phyloP scores from a whole-genome alignment of 305 asterid genomes.

The Fraxinus nigra region DNA sequence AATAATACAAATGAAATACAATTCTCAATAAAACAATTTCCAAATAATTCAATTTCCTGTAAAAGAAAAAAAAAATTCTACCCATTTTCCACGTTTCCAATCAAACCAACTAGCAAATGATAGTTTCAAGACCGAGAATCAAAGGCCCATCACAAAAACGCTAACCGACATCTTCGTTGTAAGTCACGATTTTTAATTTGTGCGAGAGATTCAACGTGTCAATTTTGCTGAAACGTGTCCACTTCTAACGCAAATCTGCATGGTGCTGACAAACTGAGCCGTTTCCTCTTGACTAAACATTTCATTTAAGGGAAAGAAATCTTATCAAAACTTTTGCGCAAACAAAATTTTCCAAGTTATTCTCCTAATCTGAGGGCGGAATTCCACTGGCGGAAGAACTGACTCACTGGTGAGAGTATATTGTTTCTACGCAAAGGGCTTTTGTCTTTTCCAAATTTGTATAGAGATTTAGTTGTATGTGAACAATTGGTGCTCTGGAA shows the following conservation, averaged over 20 bases:
- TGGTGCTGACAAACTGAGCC: neutral
- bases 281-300: neutral
- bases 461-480: neutral
- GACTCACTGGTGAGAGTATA: neutral
- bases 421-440: neutral
- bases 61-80: no score
- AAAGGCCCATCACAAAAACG: neutral
- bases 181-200: neutral
- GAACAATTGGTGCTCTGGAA: neutral
- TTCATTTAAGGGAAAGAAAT: neutral
- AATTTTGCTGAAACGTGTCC: slow-evolving; percentile 37
- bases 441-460: neutral
- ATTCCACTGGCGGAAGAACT: neutral
- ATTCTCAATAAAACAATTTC: no score
- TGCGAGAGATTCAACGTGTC: slow-evolving; percentile 25
- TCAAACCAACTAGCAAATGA: neutral
- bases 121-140: neutral
- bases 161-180: neutral
- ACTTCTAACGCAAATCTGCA: slow-evolving; percentile 22
- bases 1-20: no score
- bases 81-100: no score
- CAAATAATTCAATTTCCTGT: no score
- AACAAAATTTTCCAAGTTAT: neutral
- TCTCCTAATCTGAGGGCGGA: neutral
- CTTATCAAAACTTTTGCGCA: neutral